Evolutionary conservation across 2,329 filamentous ascomycete genomes (phyloP).

Genomic region (Phialophora macrospora): DNA sequence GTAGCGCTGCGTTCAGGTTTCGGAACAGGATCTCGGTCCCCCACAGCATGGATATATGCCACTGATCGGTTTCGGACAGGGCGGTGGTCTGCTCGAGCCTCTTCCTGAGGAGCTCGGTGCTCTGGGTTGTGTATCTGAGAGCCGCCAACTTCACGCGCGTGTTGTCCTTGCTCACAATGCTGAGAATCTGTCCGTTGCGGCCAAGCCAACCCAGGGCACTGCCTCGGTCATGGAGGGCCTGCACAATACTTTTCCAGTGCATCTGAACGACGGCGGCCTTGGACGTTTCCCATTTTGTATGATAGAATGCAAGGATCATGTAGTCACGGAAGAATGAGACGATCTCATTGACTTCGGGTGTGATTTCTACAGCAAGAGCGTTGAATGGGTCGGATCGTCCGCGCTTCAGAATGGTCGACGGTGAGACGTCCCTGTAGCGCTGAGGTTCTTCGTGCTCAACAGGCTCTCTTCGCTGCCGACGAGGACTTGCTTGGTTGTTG

Average conservation of each 20-base stretch:
- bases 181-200: background rate
- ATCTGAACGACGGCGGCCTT: background rate
- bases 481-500: background rate
- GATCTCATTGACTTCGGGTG: background rate
- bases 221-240: slow-evolving; percentile 1
- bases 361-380: background rate
- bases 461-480: background rate
- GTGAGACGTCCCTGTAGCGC: background rate
- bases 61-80: background rate
- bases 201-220: slow-evolving; percentile 1
- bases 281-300: background rate
- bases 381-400: background rate
- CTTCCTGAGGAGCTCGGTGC: background rate
- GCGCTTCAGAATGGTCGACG: background rate
- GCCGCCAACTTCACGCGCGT: background rate
- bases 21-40: background rate
- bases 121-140: background rate
- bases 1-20: background rate
- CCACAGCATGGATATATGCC: slow-evolving; percentile 2
- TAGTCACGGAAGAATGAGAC: background rate
- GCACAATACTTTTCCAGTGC: slow-evolving; percentile 3
- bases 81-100: slow-evolving; percentile 1
- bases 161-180: slow-evolving; percentile 1
- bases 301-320: slow-evolving; percentile 4
- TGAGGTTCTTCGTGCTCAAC: background rate